phyloP scores from a whole-genome alignment of 2,329 filamentous ascomycete genomes.

The Talaromyces marneffei region DNA sequence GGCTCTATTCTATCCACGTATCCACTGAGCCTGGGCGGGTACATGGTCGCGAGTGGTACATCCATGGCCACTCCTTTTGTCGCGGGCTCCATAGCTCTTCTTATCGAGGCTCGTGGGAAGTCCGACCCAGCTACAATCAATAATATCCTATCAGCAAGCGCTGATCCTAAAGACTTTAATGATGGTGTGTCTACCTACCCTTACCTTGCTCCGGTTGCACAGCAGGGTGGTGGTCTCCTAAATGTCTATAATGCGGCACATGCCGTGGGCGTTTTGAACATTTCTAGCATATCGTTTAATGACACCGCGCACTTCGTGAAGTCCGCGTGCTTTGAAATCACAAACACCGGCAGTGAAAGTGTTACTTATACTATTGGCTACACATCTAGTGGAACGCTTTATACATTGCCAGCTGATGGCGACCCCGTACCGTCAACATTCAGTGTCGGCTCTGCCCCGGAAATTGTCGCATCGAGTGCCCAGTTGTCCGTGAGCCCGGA shows the following conservation, averaged over 20 bases:
- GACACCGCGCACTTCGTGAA: slow-evolving; percentile 54
- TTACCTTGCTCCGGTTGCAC: slow-evolving; percentile 46
- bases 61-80: slow-evolving; percentile 57
- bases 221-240: slow-evolving; percentile 57
- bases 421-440: slow-evolving; percentile 7
- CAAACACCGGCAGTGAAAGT: slow-evolving; percentile 47
- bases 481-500: slow-evolving; percentile 14
- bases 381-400: slow-evolving; percentile 48
- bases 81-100: slow-evolving; percentile 42
- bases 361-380: slow-evolving; percentile 51
- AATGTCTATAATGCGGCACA: slow-evolving; percentile 56
- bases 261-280: slow-evolving; percentile 49
- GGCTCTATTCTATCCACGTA: slow-evolving; percentile 52
- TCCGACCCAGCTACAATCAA: slow-evolving; percentile 23
- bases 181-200: slow-evolving; percentile 23
- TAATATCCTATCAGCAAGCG: slow-evolving; percentile 20
- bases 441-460: slow-evolving; percentile 4
- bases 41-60: slow-evolving; percentile 50
- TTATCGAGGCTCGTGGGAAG: slow-evolving; percentile 25
- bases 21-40: slow-evolving; percentile 41
- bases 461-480: slow-evolving; percentile 11
- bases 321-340: slow-evolving; percentile 50
- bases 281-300: slow-evolving; percentile 58
- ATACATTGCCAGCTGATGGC: slow-evolving; percentile 39
- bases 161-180: slow-evolving; percentile 25